Conservation (phyloP, 2,329 filamentous ascomycete genomes). For the Neopestalotiopsis rosae region DNA sequence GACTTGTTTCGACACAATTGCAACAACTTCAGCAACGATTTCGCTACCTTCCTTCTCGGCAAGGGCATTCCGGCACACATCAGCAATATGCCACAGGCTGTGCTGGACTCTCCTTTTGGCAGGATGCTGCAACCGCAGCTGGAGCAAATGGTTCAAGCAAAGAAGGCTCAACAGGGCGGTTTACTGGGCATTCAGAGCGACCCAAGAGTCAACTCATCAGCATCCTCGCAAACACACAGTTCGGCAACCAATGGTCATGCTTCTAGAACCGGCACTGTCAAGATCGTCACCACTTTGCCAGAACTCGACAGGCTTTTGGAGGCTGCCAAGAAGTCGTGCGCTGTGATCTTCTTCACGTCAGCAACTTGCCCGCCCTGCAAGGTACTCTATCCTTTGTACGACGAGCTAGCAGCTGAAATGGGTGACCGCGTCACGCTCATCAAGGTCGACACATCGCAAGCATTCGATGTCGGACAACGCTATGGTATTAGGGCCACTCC, state of each 20-base stretch:
- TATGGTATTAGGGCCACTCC: conserved; percentile 80
- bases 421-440: conserved; percentile 73
- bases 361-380: conserved; percentile 76
- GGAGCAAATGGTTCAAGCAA: conserved; percentile 55
- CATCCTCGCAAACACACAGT: background rate
- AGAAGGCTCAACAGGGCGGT: conserved; percentile 53
- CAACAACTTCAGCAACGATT: conserved; percentile 96
- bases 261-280: conserved; percentile 50
- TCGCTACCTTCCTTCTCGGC: conserved; percentile 87
- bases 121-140: conserved; percentile 82
- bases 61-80: conserved; percentile 90
- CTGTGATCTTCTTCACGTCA: conserved; percentile 91
- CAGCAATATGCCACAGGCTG: conserved; percentile 80
- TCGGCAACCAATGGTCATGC: conserved; percentile 27
- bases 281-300: conserved; percentile 61
- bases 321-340: conserved; percentile 68
- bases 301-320: conserved; percentile 67
- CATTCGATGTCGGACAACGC: conserved; percentile 65
- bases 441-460: conserved; percentile 79
- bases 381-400: conserved; percentile 79
- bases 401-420: conserved; percentile 77
- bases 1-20: conserved; percentile 92
- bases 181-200: conserved; percentile 56
- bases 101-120: conserved; percentile 86
- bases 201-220: conserved; percentile 32